Percentiles rank a stretch among this genome's conserved stretches.
Conservation (phyloP, 371 early-diverging fungal genomes). For the Apophysomyces elegans region DNA sequence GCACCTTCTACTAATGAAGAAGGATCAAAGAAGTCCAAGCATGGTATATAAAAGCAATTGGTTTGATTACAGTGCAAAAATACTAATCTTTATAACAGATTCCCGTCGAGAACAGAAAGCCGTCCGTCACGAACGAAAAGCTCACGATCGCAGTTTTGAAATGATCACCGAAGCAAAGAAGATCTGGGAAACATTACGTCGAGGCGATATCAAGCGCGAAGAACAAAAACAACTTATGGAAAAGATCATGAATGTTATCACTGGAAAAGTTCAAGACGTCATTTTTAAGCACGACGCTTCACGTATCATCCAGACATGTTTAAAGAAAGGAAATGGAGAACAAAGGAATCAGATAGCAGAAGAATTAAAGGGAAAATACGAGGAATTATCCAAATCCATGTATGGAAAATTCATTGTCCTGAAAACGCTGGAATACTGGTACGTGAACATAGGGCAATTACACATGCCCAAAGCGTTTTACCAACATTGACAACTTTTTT, state of each 20-base stretch:
- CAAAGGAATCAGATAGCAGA: conserved; percentile 83
- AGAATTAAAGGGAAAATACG: conserved; percentile 79
- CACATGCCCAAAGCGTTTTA: background rate
- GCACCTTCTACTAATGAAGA: conserved; percentile 9
- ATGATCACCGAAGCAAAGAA: conserved; percentile 78
- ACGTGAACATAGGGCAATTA: conserved; percentile 15
- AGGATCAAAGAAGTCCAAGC: conserved; percentile 1
- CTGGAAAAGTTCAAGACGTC: conserved; percentile 86
- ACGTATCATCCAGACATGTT: conserved; percentile 90
- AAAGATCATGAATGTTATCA: conserved; percentile 80
- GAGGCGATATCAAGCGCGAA: conserved; percentile 66
- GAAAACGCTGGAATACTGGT: conserved; percentile 87
- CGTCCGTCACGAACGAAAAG: conserved; percentile 70
- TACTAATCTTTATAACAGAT: conserved; percentile 13
- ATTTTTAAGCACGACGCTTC: conserved; percentile 96
- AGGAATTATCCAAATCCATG: conserved; percentile 76
- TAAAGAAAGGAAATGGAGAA: conserved; percentile 84
- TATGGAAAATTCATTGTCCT: conserved; percentile 91
- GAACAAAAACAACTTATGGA: conserved; percentile 73
- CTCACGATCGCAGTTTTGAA: conserved; percentile 71
- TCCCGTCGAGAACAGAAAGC: conserved; percentile 53
- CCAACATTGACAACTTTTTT: background rate
- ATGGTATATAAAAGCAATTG: background rate
- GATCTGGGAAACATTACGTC: conserved; percentile 88
- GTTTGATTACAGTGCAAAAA: background rate